Base-by-base conservation (phyloP, 2,329 filamentous ascomycete genomes). In the Phyllosticta citrichinensis region DNA sequence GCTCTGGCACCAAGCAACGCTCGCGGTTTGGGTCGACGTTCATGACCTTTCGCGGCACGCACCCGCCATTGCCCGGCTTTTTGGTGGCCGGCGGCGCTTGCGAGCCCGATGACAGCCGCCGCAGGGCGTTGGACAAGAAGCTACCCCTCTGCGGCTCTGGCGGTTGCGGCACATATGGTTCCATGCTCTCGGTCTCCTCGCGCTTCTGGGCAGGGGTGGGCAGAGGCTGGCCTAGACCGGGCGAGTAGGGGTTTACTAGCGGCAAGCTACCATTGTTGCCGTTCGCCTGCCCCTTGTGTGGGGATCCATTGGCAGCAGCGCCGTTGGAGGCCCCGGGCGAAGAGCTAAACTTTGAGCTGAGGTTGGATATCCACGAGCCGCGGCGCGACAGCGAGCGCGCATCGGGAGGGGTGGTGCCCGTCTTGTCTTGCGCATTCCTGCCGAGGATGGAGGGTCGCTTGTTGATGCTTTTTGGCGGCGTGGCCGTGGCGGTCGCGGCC, bases 281-380 rank as follows among this genome's bases (percentile, higher is more conserved):
- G 22, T 65, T 69, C 62, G 62, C 55, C 47, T 64, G 62, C 12
- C 64, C 61, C 62, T 64, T 65, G 24, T 62, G 62, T 27, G 33
- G 30, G 50, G 53, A 55, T 10, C 54, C 54, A 35, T 55, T 55
- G n/a, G 50, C 20, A 27, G 19, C 51, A 22, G 52, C 57, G 1
- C 33, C 25, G 55, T 61, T 61, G 2, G 68, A 68, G 58, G 66
- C 68, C 65, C 67, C 80, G 73, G 70, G 73, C 19, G 78, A 77
- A 27, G 84, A 85, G 2, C 89, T 91, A 76, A 97, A 96, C 72
- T 96, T 97, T 66, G 90, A 93, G 65, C 91, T 95, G 66, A 97
- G 85, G 70, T 86, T 96, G 61, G 89, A 90, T 69, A 97, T 92
- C 94, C 94, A 99, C 14, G 92, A 96, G 64, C 86, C 87, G 60